phyloP scores from a whole-genome alignment of 345 rosid genomes.

The Salix dunnii region DNA sequence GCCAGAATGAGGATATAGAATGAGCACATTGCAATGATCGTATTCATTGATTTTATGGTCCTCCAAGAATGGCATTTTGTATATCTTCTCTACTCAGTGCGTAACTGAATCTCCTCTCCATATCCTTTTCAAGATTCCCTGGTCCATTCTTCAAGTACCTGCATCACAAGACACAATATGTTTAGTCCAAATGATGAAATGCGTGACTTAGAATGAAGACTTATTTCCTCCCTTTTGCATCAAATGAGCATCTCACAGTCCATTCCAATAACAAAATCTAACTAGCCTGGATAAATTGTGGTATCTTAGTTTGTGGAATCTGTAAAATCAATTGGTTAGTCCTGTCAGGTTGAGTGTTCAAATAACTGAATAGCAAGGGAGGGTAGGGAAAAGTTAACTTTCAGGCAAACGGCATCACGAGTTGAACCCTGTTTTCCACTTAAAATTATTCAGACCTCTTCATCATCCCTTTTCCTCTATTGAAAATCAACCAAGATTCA shows the following conservation, averaged over 20 bases:
- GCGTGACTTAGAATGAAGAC: neutral
- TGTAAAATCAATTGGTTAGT: neutral
- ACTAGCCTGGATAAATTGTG: neutral
- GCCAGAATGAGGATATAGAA: neutral
- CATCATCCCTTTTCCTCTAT: neutral
- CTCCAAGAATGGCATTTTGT: constrained; percentile 89
- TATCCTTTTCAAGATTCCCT: constrained; percentile 79
- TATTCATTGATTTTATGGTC: constrained; percentile 50
- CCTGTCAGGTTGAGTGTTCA: neutral
- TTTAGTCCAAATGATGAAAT: neutral
- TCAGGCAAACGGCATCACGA: neutral
- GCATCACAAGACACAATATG: constrained; percentile 17
- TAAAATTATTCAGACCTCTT: neutral
- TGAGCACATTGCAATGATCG: neutral
- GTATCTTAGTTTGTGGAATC: neutral
- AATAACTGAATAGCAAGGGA: neutral
- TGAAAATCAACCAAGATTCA: neutral
- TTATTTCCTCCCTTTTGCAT: neutral
- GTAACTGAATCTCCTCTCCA: constrained; percentile 93
- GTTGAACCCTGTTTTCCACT: neutral
- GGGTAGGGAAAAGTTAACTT: neutral
- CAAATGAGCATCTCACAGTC: neutral
- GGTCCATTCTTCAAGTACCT: constrained; percentile 95
- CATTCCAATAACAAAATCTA: neutral
- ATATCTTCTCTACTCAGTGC: constrained; percentile 92